Evolutionary conservation across 805 yeast genomes (phyloP), one percentile per base, ranked within the genome.

Genomic region (Starmerella roubikii): DNA sequence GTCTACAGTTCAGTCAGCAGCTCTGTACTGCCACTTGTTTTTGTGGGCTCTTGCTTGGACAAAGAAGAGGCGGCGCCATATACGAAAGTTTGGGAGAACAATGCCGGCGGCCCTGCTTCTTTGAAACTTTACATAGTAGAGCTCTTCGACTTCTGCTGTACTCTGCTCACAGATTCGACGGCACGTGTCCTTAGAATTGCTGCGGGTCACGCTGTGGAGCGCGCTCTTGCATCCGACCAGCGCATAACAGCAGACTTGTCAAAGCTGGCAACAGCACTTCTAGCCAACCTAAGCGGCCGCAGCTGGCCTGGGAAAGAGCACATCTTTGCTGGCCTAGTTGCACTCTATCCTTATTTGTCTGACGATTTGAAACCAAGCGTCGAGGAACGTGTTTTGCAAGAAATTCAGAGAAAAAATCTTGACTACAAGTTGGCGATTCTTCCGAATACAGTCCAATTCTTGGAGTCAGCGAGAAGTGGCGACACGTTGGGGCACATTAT

Each of bases 241-340:
- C 3, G n/a, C 8, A 53, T 48, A 7, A 66, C 63, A 24, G 54
- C 49, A 3, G 50, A 53, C 11, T 40, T 53, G 10, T 37, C 42
- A 53, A 71, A 74, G 1, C 70, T 81, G 38, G 93, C 93, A 0
- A 64, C 66, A 38, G 64, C 85, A 15, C 66, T 84, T 33, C 54
- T 80, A 15, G 67, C 66, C 22, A 73, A 93, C 0, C 66, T 76
- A 39, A 64, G 67, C 39, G 95, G 95, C 1, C 72, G 93, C 43
- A 71, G 88, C 9, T 88, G 94, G 91, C 67, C 68, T 13, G 97
- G 96, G 5, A 88, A 88, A 52, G 95, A 85, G 49, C 57, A 66
- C 22, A 68, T 91, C 1, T 61, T 84, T 16, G 74, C 72, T 27
- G 81, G 94, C 0, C 60, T 86, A 38, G 78, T 81, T 0, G 58